Conservation (phyloP, 164 flowering plant species). For the Umbellularia californica region DNA sequence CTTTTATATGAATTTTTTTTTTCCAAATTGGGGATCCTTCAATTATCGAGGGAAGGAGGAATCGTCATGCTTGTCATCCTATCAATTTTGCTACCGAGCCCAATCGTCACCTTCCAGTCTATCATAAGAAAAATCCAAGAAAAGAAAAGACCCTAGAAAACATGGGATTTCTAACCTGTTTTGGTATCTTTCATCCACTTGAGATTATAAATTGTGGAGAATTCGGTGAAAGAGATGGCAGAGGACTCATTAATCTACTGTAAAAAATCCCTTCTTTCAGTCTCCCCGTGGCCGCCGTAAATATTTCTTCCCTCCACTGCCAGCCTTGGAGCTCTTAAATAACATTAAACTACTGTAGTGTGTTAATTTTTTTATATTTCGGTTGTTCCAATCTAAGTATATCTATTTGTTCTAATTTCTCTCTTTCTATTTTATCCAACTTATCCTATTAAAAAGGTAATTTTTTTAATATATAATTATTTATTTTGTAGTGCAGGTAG, state of each 20-base stretch:
- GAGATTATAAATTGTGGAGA: constrained; percentile 5
- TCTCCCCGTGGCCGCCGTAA: constrained; percentile 3
- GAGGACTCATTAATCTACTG: background rate
- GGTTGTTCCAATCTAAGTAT: too few relatives aligned
- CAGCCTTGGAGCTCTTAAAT: background rate
- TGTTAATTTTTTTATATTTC: too few relatives aligned
- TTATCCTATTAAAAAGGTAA: too few relatives aligned
- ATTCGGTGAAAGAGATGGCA: constrained; percentile 1
- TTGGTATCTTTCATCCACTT: background rate
- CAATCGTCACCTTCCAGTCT: background rate
- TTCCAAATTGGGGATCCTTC: background rate
- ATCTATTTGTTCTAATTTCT: too few relatives aligned
- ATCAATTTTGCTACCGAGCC: constrained; percentile 6
- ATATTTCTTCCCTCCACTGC: background rate
- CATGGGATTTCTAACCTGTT: background rate
- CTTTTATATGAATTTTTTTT: background rate
- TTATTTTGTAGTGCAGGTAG: too few relatives aligned
- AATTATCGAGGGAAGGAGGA: constrained; percentile 5
- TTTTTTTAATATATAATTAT: too few relatives aligned
- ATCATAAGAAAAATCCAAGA: constrained; percentile 8
- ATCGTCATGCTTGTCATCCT: constrained; percentile 9
- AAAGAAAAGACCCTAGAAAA: background rate
- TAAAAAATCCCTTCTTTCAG: background rate
- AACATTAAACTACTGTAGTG: too few relatives aligned
- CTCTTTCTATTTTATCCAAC: too few relatives aligned